Evolutionary conservation across 768 basidiomycete genomes (phyloP).

Genomic region (Symmetrospora coprosmae): DNA sequence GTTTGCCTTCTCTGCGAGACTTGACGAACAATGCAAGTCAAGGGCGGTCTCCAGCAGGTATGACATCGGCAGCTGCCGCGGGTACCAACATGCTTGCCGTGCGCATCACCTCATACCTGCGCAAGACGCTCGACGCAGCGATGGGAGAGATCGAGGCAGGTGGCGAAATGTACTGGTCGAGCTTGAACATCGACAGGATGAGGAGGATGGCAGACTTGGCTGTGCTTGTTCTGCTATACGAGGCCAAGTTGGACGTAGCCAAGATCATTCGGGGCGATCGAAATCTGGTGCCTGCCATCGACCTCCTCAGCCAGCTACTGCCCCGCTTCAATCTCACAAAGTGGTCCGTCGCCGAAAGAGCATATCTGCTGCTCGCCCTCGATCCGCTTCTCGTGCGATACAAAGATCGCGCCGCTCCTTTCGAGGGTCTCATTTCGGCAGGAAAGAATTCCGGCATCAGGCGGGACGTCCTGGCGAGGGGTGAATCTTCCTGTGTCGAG

Average conservation of each 20-base stretch:
- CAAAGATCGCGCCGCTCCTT: conserved; percentile 30
- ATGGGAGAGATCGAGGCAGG: neutral
- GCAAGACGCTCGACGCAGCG: conserved; percentile 7
- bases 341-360: conserved; percentile 54
- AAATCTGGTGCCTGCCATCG: conserved; percentile 53
- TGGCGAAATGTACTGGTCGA: conserved; percentile 18
- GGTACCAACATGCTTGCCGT: too few relatives aligned
- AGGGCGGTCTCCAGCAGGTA: too few relatives aligned
- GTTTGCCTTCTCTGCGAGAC: conserved; percentile 42
- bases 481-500: too few relatives aligned
- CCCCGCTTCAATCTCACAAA: conserved; percentile 39
- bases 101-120: conserved; percentile 41
- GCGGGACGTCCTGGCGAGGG: neutral
- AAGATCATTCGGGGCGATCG: conserved; percentile 46
- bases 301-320: conserved; percentile 41
- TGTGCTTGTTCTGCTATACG: conserved; percentile 53
- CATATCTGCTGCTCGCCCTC: conserved; percentile 52
- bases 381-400: conserved; percentile 47
- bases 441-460: conserved; percentile 21
- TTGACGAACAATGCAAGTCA: conserved; percentile 42
- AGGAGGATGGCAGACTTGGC: conserved; percentile 58
- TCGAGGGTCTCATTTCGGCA: conserved; percentile 26
- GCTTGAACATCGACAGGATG: conserved; percentile 42
- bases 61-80: too few relatives aligned
- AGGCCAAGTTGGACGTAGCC: conserved; percentile 38